These are phyloP conservation scores for Talaromyces sp. DNA, from an alignment of 2,329 filamentous ascomycete genomes.

Conservation along the genomic window DNA sequence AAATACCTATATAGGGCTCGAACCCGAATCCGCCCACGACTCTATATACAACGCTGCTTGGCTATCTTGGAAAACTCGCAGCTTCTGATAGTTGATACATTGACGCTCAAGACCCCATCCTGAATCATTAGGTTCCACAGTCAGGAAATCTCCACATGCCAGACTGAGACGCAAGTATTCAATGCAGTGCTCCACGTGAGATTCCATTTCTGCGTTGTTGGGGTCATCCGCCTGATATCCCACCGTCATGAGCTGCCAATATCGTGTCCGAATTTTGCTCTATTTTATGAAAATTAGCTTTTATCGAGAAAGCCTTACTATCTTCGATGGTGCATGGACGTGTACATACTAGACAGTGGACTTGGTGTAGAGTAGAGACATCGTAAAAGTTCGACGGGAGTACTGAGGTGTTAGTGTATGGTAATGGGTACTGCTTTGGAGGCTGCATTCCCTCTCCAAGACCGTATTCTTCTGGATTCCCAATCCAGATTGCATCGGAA, in stretches of 20 bases:
- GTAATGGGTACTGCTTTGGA: neutral
- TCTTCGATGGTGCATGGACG: no score
- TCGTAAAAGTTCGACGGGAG: neutral
- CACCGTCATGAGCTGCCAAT: no score
- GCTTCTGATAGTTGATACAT: neutral
- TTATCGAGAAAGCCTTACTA: no score
- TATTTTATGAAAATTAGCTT: no score
- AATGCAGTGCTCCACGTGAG: neutral
- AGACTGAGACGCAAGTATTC: neutral
- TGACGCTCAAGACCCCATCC: neutral
- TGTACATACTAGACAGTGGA: neutral
- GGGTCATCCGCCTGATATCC: no score
- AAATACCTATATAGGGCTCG: neutral
- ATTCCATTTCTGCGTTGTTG: neutral
- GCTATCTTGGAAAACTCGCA: neutral
- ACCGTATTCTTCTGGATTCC: neutral
- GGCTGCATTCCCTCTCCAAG: neutral
- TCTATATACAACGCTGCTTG: neutral
- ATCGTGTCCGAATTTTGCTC: no score
- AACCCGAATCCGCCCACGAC: neutral
- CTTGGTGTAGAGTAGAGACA: neutral
- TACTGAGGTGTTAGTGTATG: neutral
- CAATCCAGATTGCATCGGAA: neutral
- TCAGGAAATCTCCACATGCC: neutral
- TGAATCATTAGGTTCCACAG: constrained; percentile 1